A percentile compares a stretch with the other conserved stretches of the same genome.
Conservation (phyloP, 2,329 filamentous ascomycete genomes). For the Aspergillus quadrilineatus region DNA sequence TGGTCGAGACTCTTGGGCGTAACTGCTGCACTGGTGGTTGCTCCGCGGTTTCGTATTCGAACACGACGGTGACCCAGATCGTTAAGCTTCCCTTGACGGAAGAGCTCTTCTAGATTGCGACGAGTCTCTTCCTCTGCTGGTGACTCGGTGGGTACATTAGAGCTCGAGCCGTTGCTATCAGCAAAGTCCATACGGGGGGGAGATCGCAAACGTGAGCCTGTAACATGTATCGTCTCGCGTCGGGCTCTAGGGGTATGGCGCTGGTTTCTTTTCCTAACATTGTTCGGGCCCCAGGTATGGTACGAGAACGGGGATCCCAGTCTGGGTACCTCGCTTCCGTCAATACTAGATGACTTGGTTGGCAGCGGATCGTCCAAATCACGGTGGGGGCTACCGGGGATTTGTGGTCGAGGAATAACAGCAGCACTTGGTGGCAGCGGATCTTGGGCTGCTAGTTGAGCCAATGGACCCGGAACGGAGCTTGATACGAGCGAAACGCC, state of each 20-base stretch:
- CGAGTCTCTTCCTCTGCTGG: conserved; percentile 60
- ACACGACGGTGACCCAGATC: conserved; percentile 57
- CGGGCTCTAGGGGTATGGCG: conserved; percentile 35
- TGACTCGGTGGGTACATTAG: conserved; percentile 37
- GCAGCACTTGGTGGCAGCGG: conserved; percentile 24
- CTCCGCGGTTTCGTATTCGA: conserved; percentile 61
- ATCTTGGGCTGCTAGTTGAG: conserved; percentile 34
- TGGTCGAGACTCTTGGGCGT: conserved; percentile 53
- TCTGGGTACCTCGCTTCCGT: conserved; percentile 36
- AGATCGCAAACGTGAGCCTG: conserved; percentile 47
- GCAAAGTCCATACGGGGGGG: conserved; percentile 58
- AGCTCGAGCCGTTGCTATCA: conserved; percentile 37
- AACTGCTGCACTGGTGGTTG: conserved; percentile 57
- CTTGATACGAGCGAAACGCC: conserved; percentile 45
- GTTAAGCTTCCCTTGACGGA: conserved; percentile 36
- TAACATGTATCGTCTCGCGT: conserved; percentile 47
- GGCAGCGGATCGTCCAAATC: conserved; percentile 7
- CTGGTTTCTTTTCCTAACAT: conserved; percentile 32
- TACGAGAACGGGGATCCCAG: conserved; percentile 52
- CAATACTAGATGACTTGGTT: conserved; percentile 19
- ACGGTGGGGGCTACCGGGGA: conserved; percentile 18
- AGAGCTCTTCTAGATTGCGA: conserved; percentile 52
- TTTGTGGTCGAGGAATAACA: conserved; percentile 40
- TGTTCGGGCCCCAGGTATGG: conserved; percentile 50
- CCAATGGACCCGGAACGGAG: conserved; percentile 40